phyloP scores from a whole-genome alignment of 768 basidiomycete species.

The Podaxis rugospora region DNA sequence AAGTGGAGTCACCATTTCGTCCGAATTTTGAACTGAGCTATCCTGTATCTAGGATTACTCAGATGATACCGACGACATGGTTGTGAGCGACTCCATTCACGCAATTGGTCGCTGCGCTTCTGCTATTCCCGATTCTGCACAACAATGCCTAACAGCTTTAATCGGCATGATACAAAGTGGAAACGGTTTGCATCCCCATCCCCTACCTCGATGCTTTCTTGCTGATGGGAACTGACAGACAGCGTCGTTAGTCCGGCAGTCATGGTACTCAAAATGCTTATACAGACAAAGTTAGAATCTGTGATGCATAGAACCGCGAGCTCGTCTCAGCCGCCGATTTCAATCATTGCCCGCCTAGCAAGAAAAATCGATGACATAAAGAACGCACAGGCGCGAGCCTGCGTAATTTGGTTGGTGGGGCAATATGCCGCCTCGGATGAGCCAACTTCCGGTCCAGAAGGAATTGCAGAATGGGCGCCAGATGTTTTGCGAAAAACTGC shows the following conservation, averaged over 20 bases:
- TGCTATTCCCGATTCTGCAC: conserved; percentile 60
- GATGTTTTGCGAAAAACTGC: conserved; percentile 82
- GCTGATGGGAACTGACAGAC: conserved; percentile 38
- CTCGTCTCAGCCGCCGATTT: conserved; percentile 40
- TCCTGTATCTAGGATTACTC: conserved; percentile 60
- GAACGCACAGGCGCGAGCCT: conserved; percentile 79
- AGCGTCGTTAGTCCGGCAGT: conserved; percentile 76
- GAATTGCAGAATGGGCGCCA: conserved; percentile 76
- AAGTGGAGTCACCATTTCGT: conserved; percentile 22
- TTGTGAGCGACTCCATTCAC: conserved; percentile 69
- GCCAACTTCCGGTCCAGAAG: conserved; percentile 37
- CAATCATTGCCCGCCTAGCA: conserved; percentile 78
- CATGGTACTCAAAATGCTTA: conserved; percentile 78
- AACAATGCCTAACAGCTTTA: conserved; percentile 71
- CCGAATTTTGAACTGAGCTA: not conserved
- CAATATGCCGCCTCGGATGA: conserved; percentile 62
- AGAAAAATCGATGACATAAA: conserved; percentile 73
- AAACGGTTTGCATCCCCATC: conserved; percentile 46
- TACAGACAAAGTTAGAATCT: conserved; percentile 58
- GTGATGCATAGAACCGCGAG: conserved; percentile 21
- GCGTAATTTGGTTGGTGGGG: conserved; percentile 90
- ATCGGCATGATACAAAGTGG: conserved; percentile 76
- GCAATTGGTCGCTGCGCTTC: conserved; percentile 78
- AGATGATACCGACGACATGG: conserved; percentile 68
- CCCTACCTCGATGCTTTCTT: not conserved